Evolutionary conservation across 805 yeast genomes (phyloP).

Genomic region (Cyberlindnera meyerae): DNA sequence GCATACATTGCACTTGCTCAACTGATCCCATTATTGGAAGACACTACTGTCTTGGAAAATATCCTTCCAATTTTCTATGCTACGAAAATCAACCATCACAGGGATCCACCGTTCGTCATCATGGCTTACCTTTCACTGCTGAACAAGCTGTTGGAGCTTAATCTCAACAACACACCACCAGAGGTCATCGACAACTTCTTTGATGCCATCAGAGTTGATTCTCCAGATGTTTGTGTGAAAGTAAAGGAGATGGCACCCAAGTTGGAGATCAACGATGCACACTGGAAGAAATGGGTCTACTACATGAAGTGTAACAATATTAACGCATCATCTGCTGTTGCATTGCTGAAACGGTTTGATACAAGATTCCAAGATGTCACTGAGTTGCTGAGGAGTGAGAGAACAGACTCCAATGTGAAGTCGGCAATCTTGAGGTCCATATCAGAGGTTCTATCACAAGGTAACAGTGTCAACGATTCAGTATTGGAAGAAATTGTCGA

Average conservation of each 20-base stretch:
- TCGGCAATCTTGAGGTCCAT: constrained; percentile 16
- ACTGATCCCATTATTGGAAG: constrained; percentile 9
- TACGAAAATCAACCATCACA: constrained; percentile 21
- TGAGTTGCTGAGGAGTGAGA: constrained; percentile 18
- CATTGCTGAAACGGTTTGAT: constrained; percentile 21
- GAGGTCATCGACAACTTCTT: constrained; percentile 18
- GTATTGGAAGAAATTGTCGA: constrained; percentile 20
- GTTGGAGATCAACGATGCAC: constrained; percentile 3
- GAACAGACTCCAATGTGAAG: constrained; percentile 20
- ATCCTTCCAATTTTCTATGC: constrained; percentile 10
- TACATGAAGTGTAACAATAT: constrained; percentile 37
- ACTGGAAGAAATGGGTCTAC: constrained; percentile 29
- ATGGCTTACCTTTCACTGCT: constrained; percentile 26
- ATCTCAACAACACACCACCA: neutral
- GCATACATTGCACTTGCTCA: constrained; percentile 23
- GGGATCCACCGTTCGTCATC: constrained; percentile 18
- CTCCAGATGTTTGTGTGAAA: constrained; percentile 6
- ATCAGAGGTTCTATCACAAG: constrained; percentile 7
- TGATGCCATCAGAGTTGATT: constrained; percentile 19
- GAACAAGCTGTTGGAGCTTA: constrained; percentile 5
- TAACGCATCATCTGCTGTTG: constrained; percentile 34
- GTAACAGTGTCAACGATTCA: constrained; percentile 1
- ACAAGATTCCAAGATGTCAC: constrained; percentile 8
- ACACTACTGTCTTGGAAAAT: neutral
- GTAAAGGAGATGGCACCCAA: constrained; percentile 14